Base-by-base conservation (phyloP, 306 rosid species). In the Corylus heterophylla region DNA sequence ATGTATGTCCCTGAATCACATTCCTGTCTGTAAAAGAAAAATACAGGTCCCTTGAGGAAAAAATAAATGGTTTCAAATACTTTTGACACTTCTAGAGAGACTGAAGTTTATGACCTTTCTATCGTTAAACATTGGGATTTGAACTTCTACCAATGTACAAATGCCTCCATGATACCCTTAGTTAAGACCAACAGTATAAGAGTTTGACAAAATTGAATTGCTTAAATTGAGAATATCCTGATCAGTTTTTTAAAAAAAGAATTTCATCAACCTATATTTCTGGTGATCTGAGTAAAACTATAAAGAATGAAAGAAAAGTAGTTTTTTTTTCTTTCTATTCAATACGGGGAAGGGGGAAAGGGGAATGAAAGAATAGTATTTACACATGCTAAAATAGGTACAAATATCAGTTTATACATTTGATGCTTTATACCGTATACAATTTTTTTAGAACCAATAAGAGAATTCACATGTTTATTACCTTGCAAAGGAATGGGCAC, bases 401-500 rank as follows among this genome's bases (percentile, higher is more conserved):
- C 47, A 35, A 35, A 64, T 64, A 64, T 18, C 48, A 64, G 9
- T 37, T 22, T 22, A 22, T 22, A 0, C 25, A 22, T 22, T 16
- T 64, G 12, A 31, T 64, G 48, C 45, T 14, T 35, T 64, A 14
- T 44, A 16, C 35, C 45, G 9, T 16, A 35, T 64, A 44, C 13
- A 17, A 17, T 2, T 1, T 64, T 59, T 29, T 35, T 9, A 78
- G 59, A 69, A 29, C 18, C 59, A 74, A 37, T 16, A 50, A 39
- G 44, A 66, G 9, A 56, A 81, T 56, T 81, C 14, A 75, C 51
- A 79, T 58, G 75, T 44, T 17, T 75, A 61, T 68, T 77, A 92
- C 97, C 97, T 77, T 80, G 90, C 37, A 82, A 82, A 81, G 86
- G 70, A 81, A 77, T 74, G 75, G 89, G 85, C 88, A 70, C 71